phyloP scores from a whole-genome alignment of 352 stramenopile species.

The Phytophthora cajani region DNA sequence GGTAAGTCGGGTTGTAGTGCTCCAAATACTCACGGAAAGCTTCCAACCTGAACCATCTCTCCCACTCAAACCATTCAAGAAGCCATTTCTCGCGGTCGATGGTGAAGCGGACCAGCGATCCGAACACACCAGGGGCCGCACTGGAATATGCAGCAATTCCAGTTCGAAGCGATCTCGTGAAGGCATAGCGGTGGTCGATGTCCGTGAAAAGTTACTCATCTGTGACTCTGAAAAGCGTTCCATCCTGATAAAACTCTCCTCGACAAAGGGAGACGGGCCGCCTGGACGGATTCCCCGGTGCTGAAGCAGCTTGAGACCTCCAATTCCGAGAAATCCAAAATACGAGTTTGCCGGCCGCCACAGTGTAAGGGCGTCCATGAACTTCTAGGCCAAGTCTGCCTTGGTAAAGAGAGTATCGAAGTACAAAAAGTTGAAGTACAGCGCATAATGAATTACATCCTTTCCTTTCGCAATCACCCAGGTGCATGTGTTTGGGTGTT shows the following conservation, averaged over 20 bases:
- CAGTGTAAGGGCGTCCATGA: no score
- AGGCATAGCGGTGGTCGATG: neutral
- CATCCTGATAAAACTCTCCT: neutral
- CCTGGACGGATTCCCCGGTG: no score
- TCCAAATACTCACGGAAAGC: neutral
- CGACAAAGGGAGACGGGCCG: no score
- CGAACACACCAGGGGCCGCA: constrained; percentile 30
- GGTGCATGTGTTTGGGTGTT: no score
- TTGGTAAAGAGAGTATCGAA: no score
- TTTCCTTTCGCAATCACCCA: no score
- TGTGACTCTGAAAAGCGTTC: neutral
- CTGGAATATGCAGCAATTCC: constrained; percentile 26
- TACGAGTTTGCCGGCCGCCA: no score
- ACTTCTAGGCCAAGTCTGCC: no score
- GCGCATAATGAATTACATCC: no score
- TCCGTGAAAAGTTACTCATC: neutral
- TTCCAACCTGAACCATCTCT: constrained; percentile 12
- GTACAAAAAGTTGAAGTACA: no score
- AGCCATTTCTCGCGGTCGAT: constrained; percentile 15
- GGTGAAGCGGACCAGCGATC: constrained; percentile 29
- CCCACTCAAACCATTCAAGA: constrained; percentile 10
- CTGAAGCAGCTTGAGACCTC: no score
- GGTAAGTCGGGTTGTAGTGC: neutral
- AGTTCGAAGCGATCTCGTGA: constrained; percentile 3
- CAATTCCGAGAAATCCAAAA: no score